Evolutionary conservation across 768 basidiomycete species (phyloP).

Genomic region (Leucosporidium yakuticum): DNA sequence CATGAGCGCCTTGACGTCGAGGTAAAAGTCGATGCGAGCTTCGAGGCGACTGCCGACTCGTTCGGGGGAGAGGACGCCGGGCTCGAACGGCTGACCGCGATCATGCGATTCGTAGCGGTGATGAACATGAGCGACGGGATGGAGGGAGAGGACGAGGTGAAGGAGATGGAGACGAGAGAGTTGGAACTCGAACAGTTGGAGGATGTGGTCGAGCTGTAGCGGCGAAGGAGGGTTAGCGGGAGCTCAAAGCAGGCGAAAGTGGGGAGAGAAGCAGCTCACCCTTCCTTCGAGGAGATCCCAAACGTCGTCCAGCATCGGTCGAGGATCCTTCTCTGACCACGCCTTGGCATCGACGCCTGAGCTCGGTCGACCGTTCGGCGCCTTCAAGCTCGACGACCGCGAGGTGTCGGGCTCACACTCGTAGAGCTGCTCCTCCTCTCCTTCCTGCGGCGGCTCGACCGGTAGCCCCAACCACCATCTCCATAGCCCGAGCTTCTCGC

Average conservation of each 20-base stretch:
- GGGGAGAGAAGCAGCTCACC: conserved; percentile 10
- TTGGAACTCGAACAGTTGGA: conserved; percentile 28
- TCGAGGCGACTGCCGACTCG: background rate
- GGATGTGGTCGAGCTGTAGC: conserved; percentile 23
- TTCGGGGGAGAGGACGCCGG: background rate
- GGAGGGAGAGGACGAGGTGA: conserved; percentile 16
- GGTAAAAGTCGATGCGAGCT: background rate
- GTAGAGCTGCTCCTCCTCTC: background rate
- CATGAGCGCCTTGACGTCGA: background rate
- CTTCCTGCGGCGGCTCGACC: background rate
- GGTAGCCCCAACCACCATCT: conserved; percentile 20
- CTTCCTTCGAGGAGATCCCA: conserved; percentile 29
- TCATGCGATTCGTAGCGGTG: conserved; percentile 14
- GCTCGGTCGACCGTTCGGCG: background rate
- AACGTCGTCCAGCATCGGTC: conserved; percentile 23
- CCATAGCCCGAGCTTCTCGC: conserved; percentile 21
- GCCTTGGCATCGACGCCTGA: background rate
- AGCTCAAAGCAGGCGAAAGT: too few relatives aligned
- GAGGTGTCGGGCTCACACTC: background rate
- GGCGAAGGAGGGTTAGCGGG: background rate
- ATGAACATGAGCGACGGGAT: conserved; percentile 2
- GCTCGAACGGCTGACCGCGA: background rate
- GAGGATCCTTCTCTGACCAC: background rate
- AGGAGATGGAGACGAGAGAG: conserved; percentile 21
- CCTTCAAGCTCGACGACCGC: background rate